Evolutionary conservation across 2,329 filamentous ascomycete genomes (phyloP).

Genomic region (Sphaceloma murrayae): DNA sequence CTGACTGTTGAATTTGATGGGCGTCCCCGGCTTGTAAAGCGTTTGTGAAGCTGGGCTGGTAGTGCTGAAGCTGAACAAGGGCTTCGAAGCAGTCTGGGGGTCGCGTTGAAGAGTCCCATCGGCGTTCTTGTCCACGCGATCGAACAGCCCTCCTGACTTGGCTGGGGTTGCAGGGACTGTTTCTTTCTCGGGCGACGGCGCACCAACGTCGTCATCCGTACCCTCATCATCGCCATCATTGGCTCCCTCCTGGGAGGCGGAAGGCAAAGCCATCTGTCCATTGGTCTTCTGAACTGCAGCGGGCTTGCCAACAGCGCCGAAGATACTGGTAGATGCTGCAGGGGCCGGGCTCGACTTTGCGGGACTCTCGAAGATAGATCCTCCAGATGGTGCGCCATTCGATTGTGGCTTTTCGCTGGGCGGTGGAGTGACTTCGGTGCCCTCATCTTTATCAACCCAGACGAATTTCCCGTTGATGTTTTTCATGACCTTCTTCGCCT

Average conservation of each 20-base stretch:
- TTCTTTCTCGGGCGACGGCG: background rate
- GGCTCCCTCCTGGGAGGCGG: background rate
- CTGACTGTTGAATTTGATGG: conserved; percentile 39
- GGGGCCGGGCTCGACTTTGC: conserved; percentile 26
- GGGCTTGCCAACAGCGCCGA: too few species aligned
- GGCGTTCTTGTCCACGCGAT: conserved; percentile 17
- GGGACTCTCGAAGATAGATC: conserved; percentile 29
- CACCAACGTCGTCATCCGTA: conserved; percentile 1
- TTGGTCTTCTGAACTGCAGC: background rate
- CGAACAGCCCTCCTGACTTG: conserved; percentile 19
- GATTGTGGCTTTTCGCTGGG: conserved; percentile 16
- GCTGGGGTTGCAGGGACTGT: conserved; percentile 12
- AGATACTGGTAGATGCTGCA: too few species aligned
- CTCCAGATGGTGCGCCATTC: conserved; percentile 2
- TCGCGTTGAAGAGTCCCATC: conserved; percentile 16
- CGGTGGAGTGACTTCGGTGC: conserved; percentile 16
- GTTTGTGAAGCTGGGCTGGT: conserved; percentile 30
- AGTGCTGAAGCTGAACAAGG: conserved; percentile 16
- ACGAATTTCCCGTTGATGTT: conserved; percentile 18
- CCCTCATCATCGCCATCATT: conserved; percentile 18
- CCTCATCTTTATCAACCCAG: conserved; percentile 21
- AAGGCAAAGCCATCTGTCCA: background rate
- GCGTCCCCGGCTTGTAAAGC: conserved; percentile 40
- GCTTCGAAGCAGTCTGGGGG: conserved; percentile 1
- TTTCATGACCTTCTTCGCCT: conserved; percentile 24